Evolutionary conservation across 805 yeast genomes (phyloP).

Genomic region (Grigorovia humatica): DNA sequence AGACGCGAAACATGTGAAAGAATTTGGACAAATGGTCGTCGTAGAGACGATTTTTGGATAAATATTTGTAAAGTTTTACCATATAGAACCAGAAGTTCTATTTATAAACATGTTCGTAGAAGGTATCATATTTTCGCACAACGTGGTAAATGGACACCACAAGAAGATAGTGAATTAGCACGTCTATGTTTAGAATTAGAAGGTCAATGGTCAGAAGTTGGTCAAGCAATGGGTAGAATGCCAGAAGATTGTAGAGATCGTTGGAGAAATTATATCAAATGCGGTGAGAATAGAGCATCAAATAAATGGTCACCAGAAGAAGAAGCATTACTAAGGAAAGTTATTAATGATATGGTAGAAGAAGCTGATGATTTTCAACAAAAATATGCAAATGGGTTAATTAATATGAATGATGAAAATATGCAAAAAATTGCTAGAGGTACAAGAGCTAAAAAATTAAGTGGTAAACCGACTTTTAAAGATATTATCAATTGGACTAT

Average conservation of each 20-base stretch:
- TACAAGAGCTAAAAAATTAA: slow-evolving; percentile 14
- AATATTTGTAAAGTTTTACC: slow-evolving; percentile 69
- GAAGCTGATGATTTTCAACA: slow-evolving; percentile 19
- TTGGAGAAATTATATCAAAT: slow-evolving; percentile 91
- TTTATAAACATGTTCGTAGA: slow-evolving; percentile 87
- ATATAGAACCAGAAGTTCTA: slow-evolving; percentile 74
- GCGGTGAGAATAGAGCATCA: slow-evolving; percentile 66
- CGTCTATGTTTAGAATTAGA: slow-evolving; percentile 54
- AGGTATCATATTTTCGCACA: slow-evolving; percentile 79
- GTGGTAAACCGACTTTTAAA: slow-evolving; percentile 19
- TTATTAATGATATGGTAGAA: slow-evolving; percentile 42
- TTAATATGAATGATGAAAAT: slow-evolving; percentile 12
- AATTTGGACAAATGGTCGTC: slow-evolving; percentile 79
- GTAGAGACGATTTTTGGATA: slow-evolving; percentile 88
- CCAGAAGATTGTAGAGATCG: slow-evolving; percentile 97
- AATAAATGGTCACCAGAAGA: slow-evolving; percentile 76
- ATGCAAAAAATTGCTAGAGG: slow-evolving; percentile 9
- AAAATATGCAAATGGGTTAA: slow-evolving; percentile 9
- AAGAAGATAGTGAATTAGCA: slow-evolving; percentile 63
- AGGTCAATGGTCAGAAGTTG: slow-evolving; percentile 85
- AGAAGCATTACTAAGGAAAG: slow-evolving; percentile 49
- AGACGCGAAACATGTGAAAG: slow-evolving; percentile 67
- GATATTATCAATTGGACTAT: slow-evolving; percentile 78
- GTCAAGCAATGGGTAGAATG: slow-evolving; percentile 76
- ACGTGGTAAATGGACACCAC: slow-evolving; percentile 83